Evolutionary conservation across 2,329 filamentous ascomycete genomes (phyloP).

Genomic region (Cladobotryum mycophilum): DNA sequence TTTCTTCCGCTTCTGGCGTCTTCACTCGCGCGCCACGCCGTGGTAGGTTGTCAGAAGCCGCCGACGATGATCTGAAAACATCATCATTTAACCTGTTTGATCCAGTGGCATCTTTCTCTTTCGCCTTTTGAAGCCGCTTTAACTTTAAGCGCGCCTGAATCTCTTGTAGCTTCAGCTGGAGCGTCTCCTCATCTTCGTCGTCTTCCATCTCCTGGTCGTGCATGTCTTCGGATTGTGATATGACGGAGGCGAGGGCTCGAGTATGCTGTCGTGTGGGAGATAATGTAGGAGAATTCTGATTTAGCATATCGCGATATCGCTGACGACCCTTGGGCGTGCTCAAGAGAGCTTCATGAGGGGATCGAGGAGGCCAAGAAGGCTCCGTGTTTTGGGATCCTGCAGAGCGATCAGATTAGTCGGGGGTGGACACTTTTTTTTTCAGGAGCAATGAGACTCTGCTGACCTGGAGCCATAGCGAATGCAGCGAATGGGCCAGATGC

Average conservation of each 20-base stretch:
- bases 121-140: constrained; percentile 70
- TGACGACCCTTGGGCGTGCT: constrained; percentile 73
- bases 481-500: constrained; percentile 1
- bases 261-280: constrained; percentile 43
- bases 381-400: constrained; percentile 29
- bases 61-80: constrained; percentile 17
- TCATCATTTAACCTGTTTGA: constrained; percentile 17
- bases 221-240: constrained; percentile 27
- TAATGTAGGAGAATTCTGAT: constrained; percentile 60
- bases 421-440: constrained; percentile 2
- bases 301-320: constrained; percentile 62
- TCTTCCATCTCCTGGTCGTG: constrained; percentile 30
- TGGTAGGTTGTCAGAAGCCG: constrained; percentile 17
- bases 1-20: constrained; percentile 21
- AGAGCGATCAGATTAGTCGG: constrained; percentile 6
- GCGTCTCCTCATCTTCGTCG: constrained; percentile 81
- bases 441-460: neutral
- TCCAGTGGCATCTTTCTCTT: constrained; percentile 15
- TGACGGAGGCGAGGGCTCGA: constrained; percentile 7
- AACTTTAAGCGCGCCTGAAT: constrained; percentile 84
- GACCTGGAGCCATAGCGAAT: constrained; percentile 12
- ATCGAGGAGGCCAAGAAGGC: constrained; percentile 60
- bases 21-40: constrained; percentile 19
- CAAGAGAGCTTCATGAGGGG: constrained; percentile 57
- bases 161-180: constrained; percentile 78